Evolutionary conservation across 495 filamentous ascomycete genomes (phyloP).

Genomic region (Clavariopsis aquatica): DNA sequence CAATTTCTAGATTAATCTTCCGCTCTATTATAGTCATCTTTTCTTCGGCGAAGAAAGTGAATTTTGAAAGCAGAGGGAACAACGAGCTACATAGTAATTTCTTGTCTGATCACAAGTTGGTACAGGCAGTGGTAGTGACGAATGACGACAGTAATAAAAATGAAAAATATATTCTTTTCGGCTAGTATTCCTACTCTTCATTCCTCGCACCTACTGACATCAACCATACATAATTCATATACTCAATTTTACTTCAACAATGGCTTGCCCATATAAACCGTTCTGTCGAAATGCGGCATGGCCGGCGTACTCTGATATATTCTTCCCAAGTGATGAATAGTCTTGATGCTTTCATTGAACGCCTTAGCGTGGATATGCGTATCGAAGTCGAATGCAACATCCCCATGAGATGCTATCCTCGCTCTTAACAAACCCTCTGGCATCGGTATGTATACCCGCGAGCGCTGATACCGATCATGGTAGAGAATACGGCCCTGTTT

Average conservation of each 20-base stretch:
- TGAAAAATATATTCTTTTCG: no score
- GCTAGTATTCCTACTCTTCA: no score
- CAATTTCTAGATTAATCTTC: not conserved
- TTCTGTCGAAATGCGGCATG: constrained; percentile 16
- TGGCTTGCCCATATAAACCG: constrained; percentile 25
- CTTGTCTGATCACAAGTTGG: no score
- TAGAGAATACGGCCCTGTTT: constrained; percentile 26
- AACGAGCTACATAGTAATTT: no score
- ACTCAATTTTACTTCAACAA: not conserved
- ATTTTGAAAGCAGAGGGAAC: not conserved
- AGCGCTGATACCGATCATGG: not conserved
- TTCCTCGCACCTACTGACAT: not conserved
- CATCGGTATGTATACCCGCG: constrained; percentile 27
- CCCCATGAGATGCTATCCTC: constrained; percentile 16
- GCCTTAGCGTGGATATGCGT: constrained; percentile 9
- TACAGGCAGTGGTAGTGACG: no score
- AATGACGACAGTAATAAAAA: no score
- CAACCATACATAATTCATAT: not conserved
- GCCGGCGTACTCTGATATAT: constrained; percentile 20
- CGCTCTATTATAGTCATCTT: not conserved
- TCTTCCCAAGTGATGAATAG: constrained; percentile 7
- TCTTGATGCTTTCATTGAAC: constrained; percentile 23
- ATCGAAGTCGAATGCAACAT: constrained; percentile 26
- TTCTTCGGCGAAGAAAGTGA: not conserved
- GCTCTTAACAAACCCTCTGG: constrained; percentile 20